A percentile compares a stretch with the other conserved stretches of the same genome.
These are phyloP conservation scores for Pichia exigua DNA, from an alignment of 805 yeast genomes.

Conservation along the genomic window DNA sequence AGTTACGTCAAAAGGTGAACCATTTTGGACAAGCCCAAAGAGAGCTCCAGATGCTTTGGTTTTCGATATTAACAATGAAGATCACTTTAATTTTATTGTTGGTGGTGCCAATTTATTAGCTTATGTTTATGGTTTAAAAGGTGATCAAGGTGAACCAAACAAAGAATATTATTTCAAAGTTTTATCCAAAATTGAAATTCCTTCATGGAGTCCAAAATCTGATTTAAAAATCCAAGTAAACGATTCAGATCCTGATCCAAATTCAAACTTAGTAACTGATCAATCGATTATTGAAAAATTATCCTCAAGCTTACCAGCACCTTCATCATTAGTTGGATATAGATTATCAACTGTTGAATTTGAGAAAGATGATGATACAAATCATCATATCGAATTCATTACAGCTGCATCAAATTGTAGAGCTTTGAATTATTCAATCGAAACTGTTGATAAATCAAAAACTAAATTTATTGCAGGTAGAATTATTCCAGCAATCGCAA, in stretches of 20 bases:
- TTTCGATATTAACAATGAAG: constrained; percentile 67
- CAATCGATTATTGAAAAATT: constrained; percentile 58
- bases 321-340: constrained; percentile 82
- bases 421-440: constrained; percentile 85
- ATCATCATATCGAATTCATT: constrained; percentile 94
- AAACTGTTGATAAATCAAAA: constrained; percentile 78
- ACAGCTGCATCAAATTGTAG: constrained; percentile 94
- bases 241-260: constrained; percentile 86
- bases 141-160: constrained; percentile 47
- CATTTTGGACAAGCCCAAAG: constrained; percentile 97
- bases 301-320: constrained; percentile 78
- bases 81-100: constrained; percentile 75
- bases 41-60: constrained; percentile 86
- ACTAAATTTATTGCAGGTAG: constrained; percentile 98
- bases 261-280: constrained; percentile 44
- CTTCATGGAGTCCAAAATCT: constrained; percentile 67
- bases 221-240: constrained; percentile 75
- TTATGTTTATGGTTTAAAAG: constrained; percentile 81
- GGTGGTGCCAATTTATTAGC: constrained; percentile 93
- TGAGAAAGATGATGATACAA: constrained; percentile 96
- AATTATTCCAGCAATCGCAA: constrained; percentile 98
- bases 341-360: constrained; percentile 85
- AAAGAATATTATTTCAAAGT: constrained; percentile 45
- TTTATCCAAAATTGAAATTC: constrained; percentile 40
- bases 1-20: constrained; percentile 79